Evolutionary conservation across 306 rosid genomes (phyloP).

Genomic region (Vigna mungo): DNA sequence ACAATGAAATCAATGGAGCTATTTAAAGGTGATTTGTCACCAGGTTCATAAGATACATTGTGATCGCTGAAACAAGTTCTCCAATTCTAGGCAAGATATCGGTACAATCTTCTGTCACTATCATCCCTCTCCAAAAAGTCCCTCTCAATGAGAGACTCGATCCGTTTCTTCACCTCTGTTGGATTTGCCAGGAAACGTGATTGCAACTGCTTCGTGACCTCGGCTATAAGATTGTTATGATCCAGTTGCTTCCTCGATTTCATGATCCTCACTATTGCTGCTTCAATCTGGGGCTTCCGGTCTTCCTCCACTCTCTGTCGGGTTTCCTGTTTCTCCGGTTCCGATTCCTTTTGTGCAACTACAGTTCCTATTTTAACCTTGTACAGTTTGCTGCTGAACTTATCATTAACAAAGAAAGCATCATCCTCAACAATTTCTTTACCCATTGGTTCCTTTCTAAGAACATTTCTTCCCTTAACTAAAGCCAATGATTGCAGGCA

Average conservation of each 20-base stretch:
- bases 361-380: constrained; percentile 97
- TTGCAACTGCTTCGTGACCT: constrained; percentile 93
- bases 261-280: constrained; percentile 92
- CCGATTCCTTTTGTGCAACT: constrained; percentile 91
- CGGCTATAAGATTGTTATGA: constrained; percentile 85
- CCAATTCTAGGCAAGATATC: constrained; percentile 78
- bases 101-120: constrained; percentile 79
- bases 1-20: constrained; percentile 51
- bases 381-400: constrained; percentile 82
- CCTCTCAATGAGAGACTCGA: constrained; percentile 86
- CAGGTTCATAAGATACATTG: constrained; percentile 45
- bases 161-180: constrained; percentile 84
- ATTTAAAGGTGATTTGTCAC: constrained; percentile 36
- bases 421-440: constrained; percentile 91
- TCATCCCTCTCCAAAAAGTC: constrained; percentile 94
- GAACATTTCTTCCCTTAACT: constrained; percentile 91
- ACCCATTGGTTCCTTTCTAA: constrained; percentile 92
- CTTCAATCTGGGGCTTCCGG: constrained; percentile 97
- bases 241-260: constrained; percentile 84
- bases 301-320: constrained; percentile 98
- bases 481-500: constrained; percentile 95
- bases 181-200: constrained; percentile 86
- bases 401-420: constrained; percentile 76
- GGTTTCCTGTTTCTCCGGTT: constrained; percentile 92
- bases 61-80: constrained; percentile 29